Percentiles rank a stretch among this genome's conserved stretches.
Evolutionary conservation across 805 yeast species (phyloP).

Genomic region (Lipomyces starkeyi): DNA sequence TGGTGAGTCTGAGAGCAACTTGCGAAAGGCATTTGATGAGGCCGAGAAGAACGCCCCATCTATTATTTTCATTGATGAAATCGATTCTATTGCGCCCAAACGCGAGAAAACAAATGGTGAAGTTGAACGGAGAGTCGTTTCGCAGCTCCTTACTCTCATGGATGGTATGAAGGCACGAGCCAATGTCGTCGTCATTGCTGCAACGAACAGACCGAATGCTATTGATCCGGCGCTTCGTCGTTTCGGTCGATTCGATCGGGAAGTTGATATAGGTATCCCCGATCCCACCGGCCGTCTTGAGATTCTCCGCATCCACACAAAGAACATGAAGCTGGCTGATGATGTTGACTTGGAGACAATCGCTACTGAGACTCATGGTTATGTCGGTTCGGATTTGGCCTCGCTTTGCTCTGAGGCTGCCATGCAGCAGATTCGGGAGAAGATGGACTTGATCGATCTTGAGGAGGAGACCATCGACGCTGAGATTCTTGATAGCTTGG

Average conservation of each 20-base stretch:
- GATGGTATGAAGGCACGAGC: constrained; percentile 99
- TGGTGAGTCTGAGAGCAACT: constrained; percentile 96
- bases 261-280: constrained; percentile 89
- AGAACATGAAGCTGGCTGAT: constrained; percentile 94
- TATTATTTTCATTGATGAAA: constrained; percentile 96
- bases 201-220: constrained; percentile 87
- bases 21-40: constrained; percentile 98
- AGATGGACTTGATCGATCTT: constrained; percentile 96
- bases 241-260: constrained; percentile 85
- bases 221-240: constrained; percentile 86
- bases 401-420: constrained; percentile 99
- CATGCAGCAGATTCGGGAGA: constrained; percentile 99
- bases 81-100: constrained; percentile 98
- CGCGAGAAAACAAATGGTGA: constrained; percentile 99
- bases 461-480: constrained; percentile 98
- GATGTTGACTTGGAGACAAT: constrained; percentile 95
- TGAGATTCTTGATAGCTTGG: constrained; percentile 91
- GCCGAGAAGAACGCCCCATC: constrained; percentile 99
- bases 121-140: constrained; percentile 98
- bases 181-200: constrained; percentile 97
- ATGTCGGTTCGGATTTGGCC: constrained; percentile 98
- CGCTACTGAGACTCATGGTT: constrained; percentile 98
- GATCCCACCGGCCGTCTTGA: constrained; percentile 98
- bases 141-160: constrained; percentile 96
- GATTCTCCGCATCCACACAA: constrained; percentile 95